Evolutionary conservation across 768 basidiomycete species (phyloP), one percentile per base, ranked within the genome.

Genomic region (Pleurotus citrinopileatus): DNA sequence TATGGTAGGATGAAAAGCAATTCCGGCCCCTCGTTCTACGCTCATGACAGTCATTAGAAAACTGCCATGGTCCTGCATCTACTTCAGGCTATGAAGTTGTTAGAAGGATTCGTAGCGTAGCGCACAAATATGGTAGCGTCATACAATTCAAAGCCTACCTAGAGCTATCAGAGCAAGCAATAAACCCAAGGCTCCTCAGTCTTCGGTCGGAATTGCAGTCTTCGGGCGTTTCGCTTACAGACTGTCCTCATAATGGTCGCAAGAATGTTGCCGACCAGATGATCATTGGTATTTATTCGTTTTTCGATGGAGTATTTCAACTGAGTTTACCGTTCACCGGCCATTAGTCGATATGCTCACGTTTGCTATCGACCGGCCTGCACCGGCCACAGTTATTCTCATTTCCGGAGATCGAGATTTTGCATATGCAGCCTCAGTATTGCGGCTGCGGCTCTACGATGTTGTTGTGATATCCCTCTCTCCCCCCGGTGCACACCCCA

Each of bases 401-500:
- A 83, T 89, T 60, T 77, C 86, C 0, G 83, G 81, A n/a, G 84
- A 89, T 65, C 74, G 83, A 32, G 86, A 87, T 63, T 81, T 86
- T 59, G 78, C 79, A 3, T 87, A 86, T 62, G 79, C 80, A n/a
- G 65, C 86, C 37, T 80, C 85, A 1, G 70, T 73, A 32, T 67
- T 88, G 42, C 76, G 80, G 26, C 72, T 81, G 48, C 76, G 83
- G 53, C 68, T 69, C 40, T 84, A 82, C 62, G 67, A 70, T 15
- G 75, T 86, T 28, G 68, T 85, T 43, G 57, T 86, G 23, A 65
- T 87, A 37, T 72, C 73, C 17, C 74, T 69, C 27, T 37, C 57
- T 3, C 5, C 56, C 23, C 65, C 70, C 13, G 66, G 64, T 8
- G 63, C 70, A 3, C 74, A 80, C 40, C 59, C 65, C 15, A 80